These are phyloP conservation scores for Linnemannia hyalina DNA, from an alignment of 192 early-diverging fungal genomes.

Conservation along the genomic window DNA sequence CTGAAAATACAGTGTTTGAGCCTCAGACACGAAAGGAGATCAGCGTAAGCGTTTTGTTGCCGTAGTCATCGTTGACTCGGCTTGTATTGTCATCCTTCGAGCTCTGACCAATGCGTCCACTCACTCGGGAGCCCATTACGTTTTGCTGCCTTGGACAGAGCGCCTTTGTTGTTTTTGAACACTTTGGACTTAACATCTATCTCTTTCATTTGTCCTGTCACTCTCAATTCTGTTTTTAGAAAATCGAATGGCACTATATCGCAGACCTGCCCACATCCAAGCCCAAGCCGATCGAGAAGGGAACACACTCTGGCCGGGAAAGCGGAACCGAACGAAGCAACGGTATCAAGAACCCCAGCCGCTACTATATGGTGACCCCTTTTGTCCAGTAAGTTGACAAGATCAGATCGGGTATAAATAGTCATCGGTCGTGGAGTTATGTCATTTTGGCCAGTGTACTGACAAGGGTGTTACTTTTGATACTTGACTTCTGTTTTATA, in stretches of 20 bases:
- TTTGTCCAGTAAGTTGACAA: conserved; percentile 68
- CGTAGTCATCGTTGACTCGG: background rate
- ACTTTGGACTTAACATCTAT: background rate
- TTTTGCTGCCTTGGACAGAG: background rate
- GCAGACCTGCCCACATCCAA: conserved; percentile 73
- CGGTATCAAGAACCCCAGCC: conserved; percentile 60
- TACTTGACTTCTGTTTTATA: background rate
- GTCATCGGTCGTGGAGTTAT: background rate
- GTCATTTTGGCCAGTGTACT: background rate
- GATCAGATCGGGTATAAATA: background rate
- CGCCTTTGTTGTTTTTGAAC: background rate
- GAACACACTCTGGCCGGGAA: conserved; percentile 46
- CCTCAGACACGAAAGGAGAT: conserved; percentile 95
- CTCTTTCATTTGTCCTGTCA: background rate
- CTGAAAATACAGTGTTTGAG: conserved; percentile 83
- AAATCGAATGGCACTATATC: conserved; percentile 79
- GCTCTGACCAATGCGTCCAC: background rate
- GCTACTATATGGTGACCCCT: conserved; percentile 81
- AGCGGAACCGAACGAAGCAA: conserved; percentile 45
- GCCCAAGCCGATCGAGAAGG: conserved; percentile 40
- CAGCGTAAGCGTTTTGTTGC: conserved; percentile 69
- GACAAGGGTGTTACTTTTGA: background rate
- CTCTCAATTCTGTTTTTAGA: conserved; percentile 36
- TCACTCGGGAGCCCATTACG: background rate
- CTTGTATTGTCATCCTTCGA: background rate